Conservation (phyloP, 768 basidiomycete genomes). For the Tulasnella sp. region DNA sequence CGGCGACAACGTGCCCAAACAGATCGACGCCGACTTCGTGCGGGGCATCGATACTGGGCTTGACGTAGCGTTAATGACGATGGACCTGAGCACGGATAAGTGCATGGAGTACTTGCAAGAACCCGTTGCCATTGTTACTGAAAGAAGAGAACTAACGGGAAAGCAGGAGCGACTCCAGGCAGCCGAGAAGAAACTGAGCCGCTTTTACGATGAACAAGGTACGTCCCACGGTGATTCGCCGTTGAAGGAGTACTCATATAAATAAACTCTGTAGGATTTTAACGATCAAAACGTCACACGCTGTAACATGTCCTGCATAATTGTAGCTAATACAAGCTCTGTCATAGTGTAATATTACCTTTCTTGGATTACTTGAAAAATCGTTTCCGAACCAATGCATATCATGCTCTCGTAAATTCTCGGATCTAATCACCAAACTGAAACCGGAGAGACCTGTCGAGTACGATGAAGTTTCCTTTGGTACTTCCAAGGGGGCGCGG, state of each 20-base stretch:
- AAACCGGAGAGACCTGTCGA: no score
- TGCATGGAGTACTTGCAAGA: slow-evolving; percentile 51
- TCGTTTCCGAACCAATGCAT: no score
- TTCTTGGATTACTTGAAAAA: slow-evolving; percentile 48
- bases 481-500: no score
- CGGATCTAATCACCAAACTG: no score
- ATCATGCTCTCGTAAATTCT: no score
- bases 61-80: slow-evolving; percentile 43
- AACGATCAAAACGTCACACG: background rate
- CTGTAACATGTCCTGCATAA: background rate
- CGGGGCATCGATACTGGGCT: slow-evolving; percentile 44
- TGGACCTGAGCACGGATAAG: slow-evolving; percentile 38
- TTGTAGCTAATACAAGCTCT: background rate
- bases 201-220: background rate
- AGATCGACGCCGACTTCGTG: slow-evolving; percentile 50
- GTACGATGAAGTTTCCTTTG: no score
- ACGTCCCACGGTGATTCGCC: background rate
- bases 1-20: slow-evolving; percentile 48
- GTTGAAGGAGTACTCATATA: no score
- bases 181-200: background rate
- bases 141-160: slow-evolving; percentile 38
- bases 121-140: slow-evolving; percentile 37
- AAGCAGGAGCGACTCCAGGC: slow-evolving; percentile 8
- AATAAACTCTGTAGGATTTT: background rate
- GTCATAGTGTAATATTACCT: background rate